Evolutionary conservation across 2,329 filamentous ascomycete species (phyloP).

Genomic region (Chaetomiaceae sp.): DNA sequence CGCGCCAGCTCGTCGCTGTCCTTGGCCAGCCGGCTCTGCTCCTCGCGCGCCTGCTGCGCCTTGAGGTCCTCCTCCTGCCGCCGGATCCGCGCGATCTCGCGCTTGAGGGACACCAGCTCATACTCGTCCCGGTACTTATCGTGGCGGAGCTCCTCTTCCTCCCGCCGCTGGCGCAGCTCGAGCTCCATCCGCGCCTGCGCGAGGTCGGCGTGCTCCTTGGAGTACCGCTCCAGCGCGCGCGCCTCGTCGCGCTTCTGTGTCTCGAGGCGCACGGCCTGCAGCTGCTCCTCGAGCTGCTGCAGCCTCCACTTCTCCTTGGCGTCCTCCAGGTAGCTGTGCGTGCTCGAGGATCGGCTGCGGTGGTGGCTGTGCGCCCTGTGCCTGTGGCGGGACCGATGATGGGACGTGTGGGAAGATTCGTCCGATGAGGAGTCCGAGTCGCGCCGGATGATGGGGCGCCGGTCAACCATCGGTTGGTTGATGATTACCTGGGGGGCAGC

Average conservation of each 20-base stretch:
- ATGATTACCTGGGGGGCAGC: conserved; percentile 26
- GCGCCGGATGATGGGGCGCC: background rate
- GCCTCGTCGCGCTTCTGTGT: conserved; percentile 34
- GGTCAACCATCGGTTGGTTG: conserved; percentile 5
- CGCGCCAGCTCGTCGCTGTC: conserved; percentile 44
- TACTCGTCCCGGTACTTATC: conserved; percentile 17
- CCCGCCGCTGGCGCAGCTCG: conserved; percentile 10
- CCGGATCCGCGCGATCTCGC: conserved; percentile 13
- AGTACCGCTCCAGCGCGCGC: conserved; percentile 26
- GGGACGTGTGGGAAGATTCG: conserved; percentile 27
- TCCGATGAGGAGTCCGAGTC: conserved; percentile 36
- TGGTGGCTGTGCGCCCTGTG: conserved; percentile 32
- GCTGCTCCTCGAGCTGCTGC: conserved; percentile 35
- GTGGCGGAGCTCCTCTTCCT: conserved; percentile 14
- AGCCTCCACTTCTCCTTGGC: conserved; percentile 30
- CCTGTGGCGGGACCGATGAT: conserved; percentile 28
- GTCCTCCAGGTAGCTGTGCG: conserved; percentile 29
- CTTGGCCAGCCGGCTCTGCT: conserved; percentile 43
- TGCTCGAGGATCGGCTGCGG: conserved; percentile 23
- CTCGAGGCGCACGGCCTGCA: conserved; percentile 40
- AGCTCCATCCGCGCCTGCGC: conserved; percentile 10
- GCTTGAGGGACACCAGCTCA: conserved; percentile 13
- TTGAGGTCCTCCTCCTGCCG: conserved; percentile 30
- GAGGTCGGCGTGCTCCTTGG: conserved; percentile 9
- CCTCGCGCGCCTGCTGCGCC: conserved; percentile 27